Evolutionary conservation across 129 eudicot genomes (phyloP).

Genomic region (Lactuca sativa): DNA sequence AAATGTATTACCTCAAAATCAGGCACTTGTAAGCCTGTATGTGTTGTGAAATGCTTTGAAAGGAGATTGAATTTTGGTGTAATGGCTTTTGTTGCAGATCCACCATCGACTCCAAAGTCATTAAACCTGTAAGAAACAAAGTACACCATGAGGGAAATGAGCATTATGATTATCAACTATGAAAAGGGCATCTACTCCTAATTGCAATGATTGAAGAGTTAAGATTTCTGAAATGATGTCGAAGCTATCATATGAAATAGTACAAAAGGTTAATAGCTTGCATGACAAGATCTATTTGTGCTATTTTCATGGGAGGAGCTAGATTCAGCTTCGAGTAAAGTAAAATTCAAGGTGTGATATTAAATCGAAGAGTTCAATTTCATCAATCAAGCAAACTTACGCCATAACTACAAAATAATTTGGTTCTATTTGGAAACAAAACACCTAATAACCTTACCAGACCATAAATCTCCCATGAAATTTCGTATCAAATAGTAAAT

Average conservation of each 20-base stretch:
- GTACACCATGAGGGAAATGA: neutral
- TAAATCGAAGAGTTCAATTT: neutral
- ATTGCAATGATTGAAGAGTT: neutral
- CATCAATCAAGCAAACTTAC: conserved; percentile 20
- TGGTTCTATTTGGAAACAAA: neutral
- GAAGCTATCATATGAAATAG: conserved; percentile 5
- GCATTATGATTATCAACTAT: conserved; percentile 9
- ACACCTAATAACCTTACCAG: neutral
- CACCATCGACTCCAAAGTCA: conserved; percentile 82
- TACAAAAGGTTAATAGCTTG: neutral
- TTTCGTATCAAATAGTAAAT: neutral
- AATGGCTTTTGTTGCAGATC: conserved; percentile 68
- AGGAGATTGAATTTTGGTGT: conserved; percentile 60
- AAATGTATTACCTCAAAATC: conserved; percentile 52
- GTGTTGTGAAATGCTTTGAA: conserved; percentile 61
- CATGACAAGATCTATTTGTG: neutral
- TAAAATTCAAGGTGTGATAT: neutral
- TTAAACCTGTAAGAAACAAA: conserved; percentile 46
- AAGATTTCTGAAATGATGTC: conserved; percentile 14
- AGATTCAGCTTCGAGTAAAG: conserved; percentile 8
- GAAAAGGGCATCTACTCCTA: neutral
- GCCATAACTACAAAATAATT: neutral
- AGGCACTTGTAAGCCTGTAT: conserved; percentile 69
- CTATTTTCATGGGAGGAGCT: neutral
- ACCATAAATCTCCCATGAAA: conserved; percentile 14